Conservation (phyloP, 345 rosid species). For the Euphorbia lathyris region DNA sequence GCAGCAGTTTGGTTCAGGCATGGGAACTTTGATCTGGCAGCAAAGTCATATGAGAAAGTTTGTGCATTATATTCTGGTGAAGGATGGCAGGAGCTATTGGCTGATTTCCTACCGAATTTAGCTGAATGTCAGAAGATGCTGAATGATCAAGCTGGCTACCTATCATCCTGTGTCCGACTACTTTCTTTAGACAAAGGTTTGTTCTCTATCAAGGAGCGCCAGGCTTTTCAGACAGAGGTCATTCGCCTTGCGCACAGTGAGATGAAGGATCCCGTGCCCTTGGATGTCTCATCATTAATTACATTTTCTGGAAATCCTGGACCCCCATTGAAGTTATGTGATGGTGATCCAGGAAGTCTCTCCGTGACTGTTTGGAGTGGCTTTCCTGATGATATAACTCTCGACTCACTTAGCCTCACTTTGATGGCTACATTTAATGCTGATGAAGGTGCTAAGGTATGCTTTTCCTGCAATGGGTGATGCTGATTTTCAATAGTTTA, state of each 20-base stretch:
- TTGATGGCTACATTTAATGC: constrained; percentile 77
- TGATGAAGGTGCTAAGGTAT: constrained; percentile 89
- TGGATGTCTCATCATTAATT: constrained; percentile 87
- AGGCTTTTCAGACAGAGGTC: constrained; percentile 91
- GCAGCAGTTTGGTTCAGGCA: constrained; percentile 90
- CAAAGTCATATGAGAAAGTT: constrained; percentile 95
- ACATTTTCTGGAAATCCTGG: constrained; percentile 94
- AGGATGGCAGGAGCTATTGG: constrained; percentile 97
- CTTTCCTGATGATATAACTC: constrained; percentile 92
- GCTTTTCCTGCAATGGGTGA: constrained; percentile 20
- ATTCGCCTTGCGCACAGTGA: constrained; percentile 88
- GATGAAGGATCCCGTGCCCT: constrained; percentile 88
- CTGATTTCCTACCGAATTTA: constrained; percentile 88
- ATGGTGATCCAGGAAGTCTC: constrained; percentile 89
- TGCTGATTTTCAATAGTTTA: not conserved
- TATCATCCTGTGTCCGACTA: constrained; percentile 85
- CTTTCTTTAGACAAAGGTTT: constrained; percentile 86
- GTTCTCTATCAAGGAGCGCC: constrained; percentile 77
- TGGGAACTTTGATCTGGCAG: constrained; percentile 89
- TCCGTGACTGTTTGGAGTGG: constrained; percentile 95
- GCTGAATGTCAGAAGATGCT: constrained; percentile 94
- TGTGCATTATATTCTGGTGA: constrained; percentile 95
- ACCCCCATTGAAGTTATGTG: constrained; percentile 81
- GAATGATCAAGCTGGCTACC: constrained; percentile 91
- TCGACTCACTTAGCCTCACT: constrained; percentile 87